Percentiles rank a stretch among this genome's conserved stretches.
These are phyloP conservation scores for Hypocrella siamensis DNA, from an alignment of 2,329 filamentous ascomycete genomes.

Conservation along the genomic window DNA sequence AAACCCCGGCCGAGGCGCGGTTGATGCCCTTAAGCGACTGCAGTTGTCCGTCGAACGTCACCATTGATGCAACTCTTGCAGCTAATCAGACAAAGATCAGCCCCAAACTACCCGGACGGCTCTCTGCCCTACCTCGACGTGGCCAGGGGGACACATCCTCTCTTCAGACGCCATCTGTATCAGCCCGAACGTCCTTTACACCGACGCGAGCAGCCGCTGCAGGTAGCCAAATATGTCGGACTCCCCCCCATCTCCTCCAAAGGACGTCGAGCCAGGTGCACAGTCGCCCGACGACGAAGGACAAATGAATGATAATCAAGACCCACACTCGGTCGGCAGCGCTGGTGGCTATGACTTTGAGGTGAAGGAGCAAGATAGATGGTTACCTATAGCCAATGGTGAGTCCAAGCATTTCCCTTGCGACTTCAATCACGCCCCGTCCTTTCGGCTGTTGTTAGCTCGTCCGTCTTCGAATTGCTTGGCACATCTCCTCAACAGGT, in stretches of 20 bases:
- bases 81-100: slow-evolving; percentile 25
- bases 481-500: slow-evolving; percentile 13
- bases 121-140: slow-evolving; percentile 40
- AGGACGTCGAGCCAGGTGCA: slow-evolving; percentile 86
- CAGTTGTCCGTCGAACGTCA: slow-evolving; percentile 16
- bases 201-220: slow-evolving; percentile 47
- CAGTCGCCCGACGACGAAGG: slow-evolving; percentile 88
- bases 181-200: slow-evolving; percentile 40
- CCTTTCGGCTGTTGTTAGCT: too few species aligned
- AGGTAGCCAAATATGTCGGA: slow-evolving; percentile 83
- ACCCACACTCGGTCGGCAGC: slow-evolving; percentile 54
- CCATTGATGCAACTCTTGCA: slow-evolving; percentile 39
- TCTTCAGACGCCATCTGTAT: slow-evolving; percentile 29
- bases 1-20: too few species aligned
- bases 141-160: slow-evolving; percentile 45
- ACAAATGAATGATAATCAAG: slow-evolving; percentile 79
- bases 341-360: slow-evolving; percentile 76
- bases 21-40: slow-evolving; percentile 12
- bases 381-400: slow-evolving; percentile 99
- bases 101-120: slow-evolving; percentile 14
- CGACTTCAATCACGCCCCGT: too few species aligned
- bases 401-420: slow-evolving; percentile 32
- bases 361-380: slow-evolving; percentile 98
- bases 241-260: slow-evolving; percentile 71
- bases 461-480: slow-evolving; percentile 13